Evolutionary conservation across 148 eudicot genomes (phyloP).

Genomic region (Rheum nobile): DNA sequence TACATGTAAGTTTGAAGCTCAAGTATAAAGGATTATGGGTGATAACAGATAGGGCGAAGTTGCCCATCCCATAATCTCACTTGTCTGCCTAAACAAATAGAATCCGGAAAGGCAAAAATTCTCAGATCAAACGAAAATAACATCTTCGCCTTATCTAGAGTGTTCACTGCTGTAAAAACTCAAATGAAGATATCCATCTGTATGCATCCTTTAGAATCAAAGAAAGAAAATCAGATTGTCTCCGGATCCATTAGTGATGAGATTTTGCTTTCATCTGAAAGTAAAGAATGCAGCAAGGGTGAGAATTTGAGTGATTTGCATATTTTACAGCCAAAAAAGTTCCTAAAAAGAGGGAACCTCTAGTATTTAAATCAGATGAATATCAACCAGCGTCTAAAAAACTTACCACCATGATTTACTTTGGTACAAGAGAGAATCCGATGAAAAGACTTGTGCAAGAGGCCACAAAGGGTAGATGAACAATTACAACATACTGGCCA

Average conservation of each 20-base stretch:
- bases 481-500: neutral
- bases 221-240: neutral
- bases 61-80: too few relatives aligned
- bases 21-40: too few relatives aligned
- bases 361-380: neutral
- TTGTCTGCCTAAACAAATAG: too few relatives aligned
- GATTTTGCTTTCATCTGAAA: conserved; percentile 38
- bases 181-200: neutral
- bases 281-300: neutral
- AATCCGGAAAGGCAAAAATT: too few relatives aligned
- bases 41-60: too few relatives aligned
- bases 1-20: too few relatives aligned
- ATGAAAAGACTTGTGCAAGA: too few relatives aligned
- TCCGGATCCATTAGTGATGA: neutral
- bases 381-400: neutral
- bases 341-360: too few relatives aligned
- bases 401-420: neutral
- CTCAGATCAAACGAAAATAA: too few relatives aligned
- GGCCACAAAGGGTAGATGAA: too few relatives aligned
- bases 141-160: too few relatives aligned
- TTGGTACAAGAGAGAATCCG: too few relatives aligned
- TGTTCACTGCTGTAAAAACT: neutral
- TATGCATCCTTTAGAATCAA: neutral
- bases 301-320: neutral
- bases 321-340: neutral